These are phyloP conservation scores for Plasmodium coatneyi DNA, from an alignment of 169 alveolate genomes.

Conservation along the genomic window DNA sequence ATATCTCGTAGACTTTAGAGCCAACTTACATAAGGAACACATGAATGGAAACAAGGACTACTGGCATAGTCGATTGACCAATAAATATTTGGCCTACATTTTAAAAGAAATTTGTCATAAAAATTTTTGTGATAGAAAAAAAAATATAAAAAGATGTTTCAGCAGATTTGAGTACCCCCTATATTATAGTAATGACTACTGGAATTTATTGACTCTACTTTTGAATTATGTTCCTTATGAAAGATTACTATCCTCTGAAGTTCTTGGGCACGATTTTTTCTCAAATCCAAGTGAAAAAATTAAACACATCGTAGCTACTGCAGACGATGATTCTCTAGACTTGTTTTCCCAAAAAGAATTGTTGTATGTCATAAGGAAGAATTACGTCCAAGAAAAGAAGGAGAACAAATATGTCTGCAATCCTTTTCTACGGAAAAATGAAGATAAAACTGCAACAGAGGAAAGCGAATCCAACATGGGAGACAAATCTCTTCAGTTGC, in stretches of 20 bases:
- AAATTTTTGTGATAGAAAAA: slow-evolving; percentile 24
- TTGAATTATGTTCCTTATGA: slow-evolving; percentile 65
- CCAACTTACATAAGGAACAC: slow-evolving; percentile 36
- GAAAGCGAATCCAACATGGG: slow-evolving; percentile 2
- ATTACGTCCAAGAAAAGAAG: slow-evolving; percentile 54
- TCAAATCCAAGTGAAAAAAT: slow-evolving; percentile 55
- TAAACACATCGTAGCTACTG: background rate
- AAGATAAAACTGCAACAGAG: background rate
- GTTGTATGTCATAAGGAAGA: slow-evolving; percentile 9
- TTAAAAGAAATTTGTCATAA: slow-evolving; percentile 64
- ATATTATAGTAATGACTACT: slow-evolving; percentile 70
- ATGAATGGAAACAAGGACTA: slow-evolving; percentile 72
- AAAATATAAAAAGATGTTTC: slow-evolving; percentile 58
- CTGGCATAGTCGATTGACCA: slow-evolving; percentile 73
- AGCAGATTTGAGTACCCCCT: slow-evolving; percentile 51
- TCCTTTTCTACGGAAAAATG: slow-evolving; percentile 24
- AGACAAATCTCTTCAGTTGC: background rate
- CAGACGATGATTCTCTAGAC: background rate
- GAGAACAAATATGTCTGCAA: slow-evolving; percentile 27
- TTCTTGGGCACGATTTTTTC: slow-evolving; percentile 71
- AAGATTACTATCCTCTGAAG: slow-evolving; percentile 74
- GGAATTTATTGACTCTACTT: slow-evolving; percentile 69
- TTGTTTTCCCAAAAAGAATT: slow-evolving; percentile 21
- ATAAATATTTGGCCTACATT: slow-evolving; percentile 63
- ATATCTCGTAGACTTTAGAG: slow-evolving; percentile 34